A percentile compares a stretch with the other conserved stretches of the same genome.
Evolutionary conservation across 2,329 filamentous ascomycete species (phyloP).

Genomic region (Hypoxylon sp.): DNA sequence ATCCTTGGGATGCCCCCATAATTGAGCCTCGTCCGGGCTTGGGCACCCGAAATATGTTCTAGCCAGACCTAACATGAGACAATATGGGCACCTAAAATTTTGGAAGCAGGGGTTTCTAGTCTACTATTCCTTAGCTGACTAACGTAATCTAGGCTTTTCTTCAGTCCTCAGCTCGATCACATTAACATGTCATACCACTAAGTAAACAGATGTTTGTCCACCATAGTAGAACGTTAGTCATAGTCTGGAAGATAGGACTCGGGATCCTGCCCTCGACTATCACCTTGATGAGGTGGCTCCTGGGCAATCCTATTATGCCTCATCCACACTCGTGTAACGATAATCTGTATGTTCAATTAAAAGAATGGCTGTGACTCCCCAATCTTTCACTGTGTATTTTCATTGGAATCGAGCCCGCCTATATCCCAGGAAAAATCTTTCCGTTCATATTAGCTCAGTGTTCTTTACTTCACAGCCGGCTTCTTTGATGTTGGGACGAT

Average conservation of each 20-base stretch:
- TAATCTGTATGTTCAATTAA: neutral
- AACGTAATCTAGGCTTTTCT: neutral
- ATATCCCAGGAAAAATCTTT: too few species aligned
- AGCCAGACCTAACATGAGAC: neutral
- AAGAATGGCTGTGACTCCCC: neutral
- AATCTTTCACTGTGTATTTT: neutral
- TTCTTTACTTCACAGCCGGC: neutral
- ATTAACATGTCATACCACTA: neutral
- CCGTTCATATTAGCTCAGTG: too few species aligned
- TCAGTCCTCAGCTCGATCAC: conserved; percentile 8
- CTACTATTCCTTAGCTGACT: neutral
- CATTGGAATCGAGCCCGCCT: too few species aligned
- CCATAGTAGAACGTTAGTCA: neutral
- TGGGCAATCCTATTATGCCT: neutral
- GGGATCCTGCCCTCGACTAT: too few species aligned
- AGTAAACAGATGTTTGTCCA: neutral
- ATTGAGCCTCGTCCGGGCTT: neutral
- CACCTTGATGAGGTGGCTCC: too few species aligned
- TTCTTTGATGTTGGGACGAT: neutral
- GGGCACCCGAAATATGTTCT: neutral
- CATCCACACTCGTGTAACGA: neutral
- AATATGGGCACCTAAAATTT: neutral
- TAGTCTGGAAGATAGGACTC: neutral
- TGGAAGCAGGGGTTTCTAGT: neutral
- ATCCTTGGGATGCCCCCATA: neutral